phyloP scores from a whole-genome alignment of 305 asterid species.

The Ajuga reptans region DNA sequence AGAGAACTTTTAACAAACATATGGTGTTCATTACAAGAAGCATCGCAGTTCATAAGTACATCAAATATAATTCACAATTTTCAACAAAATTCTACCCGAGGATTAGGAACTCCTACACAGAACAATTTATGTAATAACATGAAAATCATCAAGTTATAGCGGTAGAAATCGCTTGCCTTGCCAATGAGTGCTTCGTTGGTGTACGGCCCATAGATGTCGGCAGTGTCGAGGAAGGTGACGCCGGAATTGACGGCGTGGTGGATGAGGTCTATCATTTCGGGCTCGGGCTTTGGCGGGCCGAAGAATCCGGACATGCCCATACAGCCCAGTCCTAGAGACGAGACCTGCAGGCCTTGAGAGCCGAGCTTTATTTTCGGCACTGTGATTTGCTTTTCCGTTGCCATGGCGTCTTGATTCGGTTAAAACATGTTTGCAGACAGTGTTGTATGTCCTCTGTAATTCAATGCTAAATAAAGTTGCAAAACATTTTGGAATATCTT shows the following conservation, averaged over 20 bases:
- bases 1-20: background rate
- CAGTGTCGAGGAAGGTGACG: constrained; percentile 26
- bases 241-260: constrained; percentile 23
- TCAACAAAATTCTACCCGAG: background rate
- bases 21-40: background rate
- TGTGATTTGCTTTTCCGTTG: background rate
- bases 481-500: too few relatives aligned
- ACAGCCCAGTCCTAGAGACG: constrained; percentile 22
- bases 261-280: constrained; percentile 17
- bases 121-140: background rate
- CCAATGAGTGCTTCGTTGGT: constrained; percentile 22
- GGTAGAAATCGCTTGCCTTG: background rate
- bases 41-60: background rate
- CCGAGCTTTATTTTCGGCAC: constrained; percentile 23
- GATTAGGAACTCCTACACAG: background rate
- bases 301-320: constrained; percentile 25
- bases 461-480: background rate
- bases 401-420: background rate
- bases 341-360: constrained; percentile 20
- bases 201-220: constrained; percentile 23
- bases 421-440: too few relatives aligned
- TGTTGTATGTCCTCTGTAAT: too few relatives aligned
- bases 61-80: too few relatives aligned
- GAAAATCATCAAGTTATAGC: background rate
- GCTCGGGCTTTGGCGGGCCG: constrained; percentile 25